phyloP scores from a whole-genome alignment of 192 early-diverging fungal genomes.

The Polychytrium aggregatum region DNA sequence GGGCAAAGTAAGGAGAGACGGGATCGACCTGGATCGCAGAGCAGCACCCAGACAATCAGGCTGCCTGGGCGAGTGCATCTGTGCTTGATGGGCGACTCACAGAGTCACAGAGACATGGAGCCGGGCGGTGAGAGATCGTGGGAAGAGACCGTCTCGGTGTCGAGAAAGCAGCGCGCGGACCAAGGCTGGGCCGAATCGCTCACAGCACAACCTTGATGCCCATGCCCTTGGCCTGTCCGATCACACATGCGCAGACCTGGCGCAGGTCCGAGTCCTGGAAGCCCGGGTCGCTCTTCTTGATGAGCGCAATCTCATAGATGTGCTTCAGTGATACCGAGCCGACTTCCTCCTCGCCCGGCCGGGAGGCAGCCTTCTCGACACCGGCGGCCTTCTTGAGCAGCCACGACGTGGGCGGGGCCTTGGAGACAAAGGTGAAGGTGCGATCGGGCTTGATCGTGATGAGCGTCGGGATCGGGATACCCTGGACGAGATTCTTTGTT shows the following conservation, averaged over 20 bases:
- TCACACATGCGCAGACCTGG: conserved; percentile 58
- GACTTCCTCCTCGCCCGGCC: conserved; percentile 61
- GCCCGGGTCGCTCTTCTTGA: conserved; percentile 73
- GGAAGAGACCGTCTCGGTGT: no score
- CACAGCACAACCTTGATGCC: conserved; percentile 72
- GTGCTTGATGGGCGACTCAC: no score
- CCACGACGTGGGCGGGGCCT: conserved; percentile 79
- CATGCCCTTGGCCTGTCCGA: conserved; percentile 66
- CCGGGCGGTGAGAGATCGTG: no score
- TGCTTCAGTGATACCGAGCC: conserved; percentile 85
- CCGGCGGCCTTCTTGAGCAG: conserved; percentile 80
- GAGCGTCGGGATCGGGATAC: conserved; percentile 72
- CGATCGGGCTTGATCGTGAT: conserved; percentile 86
- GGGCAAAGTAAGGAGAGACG: no score
- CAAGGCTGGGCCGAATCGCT: no score
- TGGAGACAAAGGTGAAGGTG: conserved; percentile 79
- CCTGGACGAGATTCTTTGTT: conserved; percentile 69
- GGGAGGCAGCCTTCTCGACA: conserved; percentile 67
- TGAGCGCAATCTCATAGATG: conserved; percentile 86
- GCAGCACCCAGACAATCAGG: no score
- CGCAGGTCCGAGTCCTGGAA: conserved; percentile 59
- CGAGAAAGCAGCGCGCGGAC: no score
- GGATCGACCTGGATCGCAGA: no score
- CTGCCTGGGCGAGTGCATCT: no score
- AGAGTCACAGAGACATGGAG: no score